Percentiles rank a stretch among this genome's conserved stretches.
Evolutionary conservation across 768 basidiomycete species (phyloP).

Genomic region (Solioccasus polychromus): DNA sequence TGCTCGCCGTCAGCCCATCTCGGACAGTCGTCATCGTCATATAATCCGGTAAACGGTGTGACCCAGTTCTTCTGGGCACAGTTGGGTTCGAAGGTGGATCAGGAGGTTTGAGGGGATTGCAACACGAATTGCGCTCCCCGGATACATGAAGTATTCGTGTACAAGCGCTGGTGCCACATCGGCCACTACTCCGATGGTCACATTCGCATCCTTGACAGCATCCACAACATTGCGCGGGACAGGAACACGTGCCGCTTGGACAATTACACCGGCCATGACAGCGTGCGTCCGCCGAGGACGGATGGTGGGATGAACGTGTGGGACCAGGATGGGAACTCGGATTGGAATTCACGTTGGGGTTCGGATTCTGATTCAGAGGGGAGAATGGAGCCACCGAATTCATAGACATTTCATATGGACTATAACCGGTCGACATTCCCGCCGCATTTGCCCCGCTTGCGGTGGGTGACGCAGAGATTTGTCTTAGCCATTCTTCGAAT

Average conservation of each 20-base stretch:
- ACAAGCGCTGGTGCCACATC: conserved; percentile 6
- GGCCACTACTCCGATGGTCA: conserved; percentile 21
- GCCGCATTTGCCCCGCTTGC: conserved; percentile 8
- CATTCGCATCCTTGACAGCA: conserved; percentile 32
- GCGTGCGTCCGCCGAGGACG: conserved; percentile 23
- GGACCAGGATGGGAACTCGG: conserved; percentile 6
- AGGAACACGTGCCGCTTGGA: conserved; percentile 30
- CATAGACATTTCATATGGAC: conserved; percentile 28
- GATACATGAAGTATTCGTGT: conserved; percentile 29
- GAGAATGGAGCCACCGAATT: conserved; percentile 15
- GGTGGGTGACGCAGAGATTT: conserved; percentile 34
- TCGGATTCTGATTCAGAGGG: conserved; percentile 10
- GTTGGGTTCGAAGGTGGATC: conserved; percentile 10
- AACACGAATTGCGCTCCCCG: conserved; percentile 32
- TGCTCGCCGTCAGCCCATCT: conserved; percentile 27
- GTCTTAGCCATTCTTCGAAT: conserved; percentile 65
- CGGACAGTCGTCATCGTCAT: conserved; percentile 32
- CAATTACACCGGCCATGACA: conserved; percentile 36
- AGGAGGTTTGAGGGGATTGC: conserved; percentile 7
- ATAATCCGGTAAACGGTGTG: conserved; percentile 30
- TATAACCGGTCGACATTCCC: conserved; percentile 25
- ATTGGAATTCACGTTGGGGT: conserved; percentile 7
- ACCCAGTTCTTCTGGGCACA: conserved; percentile 11
- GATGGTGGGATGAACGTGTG: conserved; percentile 14
- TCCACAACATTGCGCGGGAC: conserved; percentile 31